A percentile compares a stretch with the other conserved stretches of the same genome.
These are phyloP conservation scores for Backusella psychrophila DNA, from an alignment of 192 early-diverging fungal species.

Conservation along the genomic window DNA sequence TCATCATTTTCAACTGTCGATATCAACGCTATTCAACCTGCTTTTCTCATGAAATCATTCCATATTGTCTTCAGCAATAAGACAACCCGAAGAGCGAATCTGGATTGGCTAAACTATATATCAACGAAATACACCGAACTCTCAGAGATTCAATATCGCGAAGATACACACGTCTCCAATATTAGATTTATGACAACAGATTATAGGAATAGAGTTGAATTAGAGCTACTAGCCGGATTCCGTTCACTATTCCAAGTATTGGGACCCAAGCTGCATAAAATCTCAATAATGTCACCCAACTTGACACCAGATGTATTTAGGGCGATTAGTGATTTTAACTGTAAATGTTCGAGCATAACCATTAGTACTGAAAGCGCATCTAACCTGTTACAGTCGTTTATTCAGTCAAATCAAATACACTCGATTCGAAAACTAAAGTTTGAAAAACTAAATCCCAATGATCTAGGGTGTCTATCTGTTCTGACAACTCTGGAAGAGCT, in stretches of 20 bases:
- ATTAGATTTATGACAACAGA: background rate
- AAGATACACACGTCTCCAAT: background rate
- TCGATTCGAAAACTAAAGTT: background rate
- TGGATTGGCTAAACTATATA: background rate
- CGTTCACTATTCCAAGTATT: background rate
- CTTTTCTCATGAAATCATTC: background rate
- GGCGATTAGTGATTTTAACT: background rate
- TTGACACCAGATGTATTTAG: background rate
- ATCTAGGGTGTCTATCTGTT: background rate
- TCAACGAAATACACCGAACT: background rate
- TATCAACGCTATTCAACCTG: background rate
- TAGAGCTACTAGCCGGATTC: background rate
- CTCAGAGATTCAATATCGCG: background rate
- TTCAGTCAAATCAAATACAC: background rate
- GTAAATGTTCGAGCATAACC: background rate
- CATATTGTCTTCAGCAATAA: background rate
- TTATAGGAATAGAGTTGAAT: background rate
- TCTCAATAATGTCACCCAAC: background rate
- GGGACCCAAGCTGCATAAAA: background rate
- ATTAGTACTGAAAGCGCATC: background rate
- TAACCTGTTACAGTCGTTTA: background rate
- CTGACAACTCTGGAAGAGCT: background rate
- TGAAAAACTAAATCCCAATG: background rate
- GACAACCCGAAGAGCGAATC: background rate
- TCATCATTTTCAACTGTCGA: background rate